Evolutionary conservation across 2,329 filamentous ascomycete species (phyloP), one percentile per base, ranked within the genome.

Genomic region (Fusarium dlaminii): DNA sequence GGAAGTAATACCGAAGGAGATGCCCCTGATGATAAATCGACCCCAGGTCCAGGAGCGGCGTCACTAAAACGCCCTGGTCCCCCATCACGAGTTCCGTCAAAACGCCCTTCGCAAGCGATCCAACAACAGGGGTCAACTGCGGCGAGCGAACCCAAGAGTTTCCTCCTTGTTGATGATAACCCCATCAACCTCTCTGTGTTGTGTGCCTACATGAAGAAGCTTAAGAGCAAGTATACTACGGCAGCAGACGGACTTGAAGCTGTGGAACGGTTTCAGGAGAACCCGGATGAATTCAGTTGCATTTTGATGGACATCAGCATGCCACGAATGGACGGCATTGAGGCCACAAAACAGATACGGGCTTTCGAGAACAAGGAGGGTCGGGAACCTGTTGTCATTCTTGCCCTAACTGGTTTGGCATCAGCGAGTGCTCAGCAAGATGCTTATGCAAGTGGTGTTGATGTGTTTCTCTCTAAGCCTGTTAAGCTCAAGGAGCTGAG

Each of bases 381-480:
- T 3, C 75, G 86, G 0, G 63, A 81, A 3, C 84, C 85, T 1
- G 84, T 84, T 2, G 81, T 82, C 3, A 84, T 90, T 20, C 86
- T 90, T 54, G 88, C 87, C 0, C 79, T 90, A 4, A 89, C 88
- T 0, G 88, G 87, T 0, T 79, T 89, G 11, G 87, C 86, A 0
- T 87, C 86, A 20, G 80, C 82, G 2, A 82, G 82, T 40, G 85
- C 86, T 1, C 85, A 88, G 63, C 83, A 87, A 61, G 88, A 89
- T 63, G 88, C 88, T 0, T 85, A 87, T 56, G 85, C 83, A 3
- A 86, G 83, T 48, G 88, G 88, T 3, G 83, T 89, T 29, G 87
- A 90, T 72, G 68, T 88, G 14, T 89, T 89, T 68, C 71, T 90
- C 40, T 88, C 87, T 48, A 89, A 89, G 68, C 87, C 87, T 1